Evolutionary conservation across 176 grass and related monocot species (phyloP), one percentile per base, ranked within the genome.

Genomic region (Musa acuminata): DNA sequence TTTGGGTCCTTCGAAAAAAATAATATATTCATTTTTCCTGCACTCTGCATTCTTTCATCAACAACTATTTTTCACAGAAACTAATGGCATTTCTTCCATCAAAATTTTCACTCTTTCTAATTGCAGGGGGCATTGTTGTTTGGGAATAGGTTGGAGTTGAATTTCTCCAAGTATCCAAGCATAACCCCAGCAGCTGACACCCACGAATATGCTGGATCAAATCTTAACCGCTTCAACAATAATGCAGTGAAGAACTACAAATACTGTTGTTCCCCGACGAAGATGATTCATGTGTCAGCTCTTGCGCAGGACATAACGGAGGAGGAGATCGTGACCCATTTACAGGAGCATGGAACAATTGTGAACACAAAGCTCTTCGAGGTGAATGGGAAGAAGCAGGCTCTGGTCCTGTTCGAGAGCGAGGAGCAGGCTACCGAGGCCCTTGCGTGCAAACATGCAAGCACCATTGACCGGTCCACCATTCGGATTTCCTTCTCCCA

Each of bases 401-500:
- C 90, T 11, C 86, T 99, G 1, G 69, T 95, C 65, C 49, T 85
- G 78, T 99, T 95, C 51, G 88, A 89, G 53, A 83, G 60, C 0
- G 91, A 94, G 65, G 91, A 94, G 80, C 83, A 86, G 26, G 96
- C 96, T 0, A 94, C 86, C 0, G 91, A 99, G 72, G 88, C 90
- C 11, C 90, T 94, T 10, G 88, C 91, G 20, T 94, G 84, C 10
- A 99, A 99, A 81, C 96, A 99, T 22, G 91, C 90, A 11, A 94
- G 84, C 72, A 51, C 80, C 0, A 81, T 99, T 13, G 96, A 94
- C 53, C 85, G 90, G 8, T 87, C 84, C 69, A 81, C 84, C 1
- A 91, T 99, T 54, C 83, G 84, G 79, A 99, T 99, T 48, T 94
- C 88, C 2, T 99, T 99, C 84, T 94, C 88, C 53, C 91, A 99